Conservation (phyloP, 2,329 filamentous ascomycete genomes). For the Pyrenochaeta sp. region DNA sequence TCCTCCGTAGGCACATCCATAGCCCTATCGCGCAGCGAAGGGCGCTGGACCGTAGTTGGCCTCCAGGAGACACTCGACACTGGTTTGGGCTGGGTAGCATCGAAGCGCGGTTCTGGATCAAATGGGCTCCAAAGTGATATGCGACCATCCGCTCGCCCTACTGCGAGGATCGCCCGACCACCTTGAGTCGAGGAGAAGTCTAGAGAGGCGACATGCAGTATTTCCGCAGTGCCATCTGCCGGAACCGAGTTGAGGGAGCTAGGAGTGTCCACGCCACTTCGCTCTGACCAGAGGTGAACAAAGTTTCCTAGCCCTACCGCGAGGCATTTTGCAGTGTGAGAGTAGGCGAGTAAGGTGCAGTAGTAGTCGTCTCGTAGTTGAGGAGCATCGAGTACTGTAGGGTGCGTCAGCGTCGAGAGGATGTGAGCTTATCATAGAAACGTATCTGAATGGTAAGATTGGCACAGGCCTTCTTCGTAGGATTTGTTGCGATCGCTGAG, state of each 20-base stretch:
- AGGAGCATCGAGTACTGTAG: conserved; percentile 84
- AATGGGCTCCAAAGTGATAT: conserved; percentile 81
- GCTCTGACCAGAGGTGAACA: conserved; percentile 90
- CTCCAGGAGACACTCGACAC: conserved; percentile 86
- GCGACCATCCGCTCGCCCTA: conserved; percentile 79
- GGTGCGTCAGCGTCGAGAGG: conserved; percentile 43
- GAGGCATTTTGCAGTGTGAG: conserved; percentile 73
- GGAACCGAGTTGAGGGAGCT: conserved; percentile 63
- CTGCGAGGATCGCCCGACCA: conserved; percentile 80
- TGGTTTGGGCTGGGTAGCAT: conserved; percentile 73
- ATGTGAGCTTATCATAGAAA: conserved; percentile 18
- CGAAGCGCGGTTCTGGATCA: conserved; percentile 75
- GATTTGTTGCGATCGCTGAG: conserved; percentile 35
- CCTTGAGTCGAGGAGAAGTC: conserved; percentile 86
- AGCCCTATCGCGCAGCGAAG: conserved; percentile 59
- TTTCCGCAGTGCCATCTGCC: conserved; percentile 33
- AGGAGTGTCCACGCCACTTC: conserved; percentile 68
- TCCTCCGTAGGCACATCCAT: conserved; percentile 76
- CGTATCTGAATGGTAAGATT: conserved; percentile 78
- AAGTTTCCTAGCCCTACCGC: conserved; percentile 82
- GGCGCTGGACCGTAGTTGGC: conserved; percentile 64
- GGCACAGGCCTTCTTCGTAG: conserved; percentile 61
- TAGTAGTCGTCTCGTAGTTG: conserved; percentile 95
- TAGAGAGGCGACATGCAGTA: conserved; percentile 76
- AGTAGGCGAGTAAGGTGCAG: conserved; percentile 90